Percentiles rank a stretch among this genome's conserved stretches.
Evolutionary conservation across 352 stramenopile genomes (phyloP).

Genomic region (Phytophthora crassamura): DNA sequence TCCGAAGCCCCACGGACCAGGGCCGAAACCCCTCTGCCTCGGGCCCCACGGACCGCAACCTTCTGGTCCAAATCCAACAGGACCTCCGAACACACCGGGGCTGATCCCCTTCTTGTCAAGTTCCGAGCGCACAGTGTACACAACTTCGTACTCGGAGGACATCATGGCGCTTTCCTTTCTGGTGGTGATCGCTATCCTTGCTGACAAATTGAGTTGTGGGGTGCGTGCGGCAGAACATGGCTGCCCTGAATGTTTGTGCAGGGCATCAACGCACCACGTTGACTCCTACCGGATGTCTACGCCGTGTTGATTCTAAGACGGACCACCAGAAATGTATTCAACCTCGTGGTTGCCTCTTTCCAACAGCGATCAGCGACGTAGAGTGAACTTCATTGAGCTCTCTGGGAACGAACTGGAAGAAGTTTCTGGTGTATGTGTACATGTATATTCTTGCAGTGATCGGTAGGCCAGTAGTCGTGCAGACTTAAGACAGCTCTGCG

Average conservation of each 20-base stretch:
- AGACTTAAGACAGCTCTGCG: no score
- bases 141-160: constrained; percentile 52
- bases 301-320: no score
- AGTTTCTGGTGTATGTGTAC: no score
- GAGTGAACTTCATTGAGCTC: no score
- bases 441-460: no score
- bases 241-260: background rate
- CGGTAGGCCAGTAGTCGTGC: no score
- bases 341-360: no score
- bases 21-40: no score
- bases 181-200: no score
- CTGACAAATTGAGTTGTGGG: constrained; percentile 2
- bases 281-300: background rate
- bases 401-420: no score
- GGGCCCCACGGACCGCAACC: background rate
- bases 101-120: constrained; percentile 48
- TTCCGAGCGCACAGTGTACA: constrained; percentile 56
- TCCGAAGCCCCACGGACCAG: background rate
- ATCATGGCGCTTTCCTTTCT: background rate
- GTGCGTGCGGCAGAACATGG: background rate
- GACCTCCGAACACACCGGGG: constrained; percentile 44
- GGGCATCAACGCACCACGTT: background rate
- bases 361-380: no score
- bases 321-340: no score
- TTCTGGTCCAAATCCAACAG: constrained; percentile 9